A percentile compares a stretch with the other conserved stretches of the same genome.
Evolutionary conservation across 805 yeast genomes (phyloP).

Genomic region (Candida alai): DNA sequence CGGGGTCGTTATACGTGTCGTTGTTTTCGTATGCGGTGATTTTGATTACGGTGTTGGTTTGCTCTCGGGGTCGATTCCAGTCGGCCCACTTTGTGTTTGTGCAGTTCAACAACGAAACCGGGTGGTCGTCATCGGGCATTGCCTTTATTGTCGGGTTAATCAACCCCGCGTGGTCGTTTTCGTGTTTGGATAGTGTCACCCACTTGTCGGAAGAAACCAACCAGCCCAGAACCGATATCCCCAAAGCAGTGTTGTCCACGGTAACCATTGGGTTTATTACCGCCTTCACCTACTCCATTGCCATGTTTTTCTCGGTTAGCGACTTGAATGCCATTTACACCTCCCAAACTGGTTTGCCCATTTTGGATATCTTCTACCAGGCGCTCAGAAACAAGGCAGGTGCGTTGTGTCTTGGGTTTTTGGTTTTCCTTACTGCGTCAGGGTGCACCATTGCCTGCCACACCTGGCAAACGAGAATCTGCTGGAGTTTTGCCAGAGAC

Average conservation of each 20-base stretch:
- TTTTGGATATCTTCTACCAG: constrained; percentile 38
- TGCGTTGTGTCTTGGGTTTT: constrained; percentile 32
- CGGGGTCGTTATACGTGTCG: constrained; percentile 32
- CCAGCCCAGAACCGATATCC: constrained; percentile 35
- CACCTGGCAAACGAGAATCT: constrained; percentile 43
- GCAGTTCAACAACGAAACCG: constrained; percentile 19
- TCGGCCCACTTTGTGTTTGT: constrained; percentile 22
- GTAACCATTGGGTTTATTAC: constrained; percentile 39
- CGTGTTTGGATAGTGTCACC: constrained; percentile 39
- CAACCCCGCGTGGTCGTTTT: constrained; percentile 37
- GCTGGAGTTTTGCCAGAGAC: constrained; percentile 43
- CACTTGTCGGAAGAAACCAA: constrained; percentile 41
- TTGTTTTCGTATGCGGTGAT: constrained; percentile 32
- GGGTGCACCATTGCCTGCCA: constrained; percentile 39
- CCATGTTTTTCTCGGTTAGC: constrained; percentile 37
- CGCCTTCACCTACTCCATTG: constrained; percentile 35
- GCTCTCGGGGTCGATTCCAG: constrained; percentile 32
- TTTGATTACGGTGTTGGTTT: constrained; percentile 36
- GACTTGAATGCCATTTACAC: constrained; percentile 27
- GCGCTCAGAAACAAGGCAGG: constrained; percentile 33
- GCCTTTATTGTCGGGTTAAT: constrained; percentile 38
- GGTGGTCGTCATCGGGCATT: constrained; percentile 30
- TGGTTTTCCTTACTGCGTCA: constrained; percentile 32
- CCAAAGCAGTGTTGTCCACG: constrained; percentile 37
- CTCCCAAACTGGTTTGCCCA: constrained; percentile 35